A percentile compares a stretch with the other conserved stretches of the same genome.
Conservation (phyloP, 2,329 filamentous ascomycete genomes). For the Aspergillus pseudoviridinutans region DNA sequence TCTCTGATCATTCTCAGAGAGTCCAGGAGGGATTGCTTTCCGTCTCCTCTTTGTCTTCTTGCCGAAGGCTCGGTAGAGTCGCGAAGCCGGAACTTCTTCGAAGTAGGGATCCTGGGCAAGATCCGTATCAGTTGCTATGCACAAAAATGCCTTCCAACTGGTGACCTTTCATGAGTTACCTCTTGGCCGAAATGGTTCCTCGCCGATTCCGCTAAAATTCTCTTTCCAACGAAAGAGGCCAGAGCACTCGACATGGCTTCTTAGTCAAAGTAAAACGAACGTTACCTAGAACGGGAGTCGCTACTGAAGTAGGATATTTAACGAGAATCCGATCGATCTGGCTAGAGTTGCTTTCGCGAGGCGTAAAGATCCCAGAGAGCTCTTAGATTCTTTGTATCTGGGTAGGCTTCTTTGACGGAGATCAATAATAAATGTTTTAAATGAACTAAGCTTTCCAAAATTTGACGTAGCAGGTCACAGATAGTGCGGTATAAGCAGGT, state of each 20-base stretch:
- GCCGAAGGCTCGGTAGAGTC: constrained; percentile 59
- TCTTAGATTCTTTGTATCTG: background rate
- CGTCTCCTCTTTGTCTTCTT: constrained; percentile 77
- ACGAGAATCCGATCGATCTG: background rate
- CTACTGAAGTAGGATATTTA: background rate
- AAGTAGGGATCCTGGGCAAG: constrained; percentile 77
- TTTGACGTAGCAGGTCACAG: background rate
- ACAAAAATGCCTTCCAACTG: background rate
- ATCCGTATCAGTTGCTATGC: constrained; percentile 1
- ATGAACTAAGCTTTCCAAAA: background rate
- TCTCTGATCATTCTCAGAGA: constrained; percentile 76
- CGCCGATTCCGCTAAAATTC: constrained; percentile 34
- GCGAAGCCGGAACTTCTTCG: constrained; percentile 72
- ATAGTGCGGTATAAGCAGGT: background rate
- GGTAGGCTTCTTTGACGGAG: background rate
- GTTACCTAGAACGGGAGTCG: constrained; percentile 1
- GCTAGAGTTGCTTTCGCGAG: background rate
- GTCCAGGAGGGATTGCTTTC: constrained; percentile 77
- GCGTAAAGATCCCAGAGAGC: background rate
- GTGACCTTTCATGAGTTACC: constrained; percentile 20
- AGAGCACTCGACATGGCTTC: constrained; percentile 25
- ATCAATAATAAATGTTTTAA: background rate
- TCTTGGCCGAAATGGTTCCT: constrained; percentile 42
- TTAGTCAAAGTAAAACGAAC: background rate
- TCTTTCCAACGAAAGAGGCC: constrained; percentile 29